phyloP scores from a whole-genome alignment of 2,329 filamentous ascomycete species.

The Xylaria sp. region DNA sequence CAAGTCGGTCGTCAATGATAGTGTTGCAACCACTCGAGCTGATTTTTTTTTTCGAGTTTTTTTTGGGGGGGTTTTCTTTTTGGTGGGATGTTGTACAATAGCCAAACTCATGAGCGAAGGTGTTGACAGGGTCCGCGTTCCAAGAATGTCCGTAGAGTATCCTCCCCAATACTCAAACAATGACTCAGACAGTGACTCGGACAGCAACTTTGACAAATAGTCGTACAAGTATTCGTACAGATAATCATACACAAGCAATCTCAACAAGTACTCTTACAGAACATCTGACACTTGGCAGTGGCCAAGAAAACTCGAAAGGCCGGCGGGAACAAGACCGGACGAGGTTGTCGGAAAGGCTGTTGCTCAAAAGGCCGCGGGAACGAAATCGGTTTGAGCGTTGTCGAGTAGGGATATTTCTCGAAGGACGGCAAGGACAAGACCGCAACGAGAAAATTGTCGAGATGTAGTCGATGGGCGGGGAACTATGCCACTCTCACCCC shows the following conservation, averaged over 20 bases:
- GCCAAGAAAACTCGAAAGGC: slow-evolving; percentile 17
- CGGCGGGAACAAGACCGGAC: slow-evolving; percentile 16
- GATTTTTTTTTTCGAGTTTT: too few species aligned
- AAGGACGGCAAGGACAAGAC: slow-evolving; percentile 10
- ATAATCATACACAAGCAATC: too few species aligned
- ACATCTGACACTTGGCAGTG: not conserved
- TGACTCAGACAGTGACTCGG: not conserved
- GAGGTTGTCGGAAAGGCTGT: slow-evolving; percentile 10
- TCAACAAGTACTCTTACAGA: slow-evolving; percentile 6
- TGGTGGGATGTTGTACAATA: too few species aligned
- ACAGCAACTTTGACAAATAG: slow-evolving; percentile 1
- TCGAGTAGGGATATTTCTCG: slow-evolving; percentile 10
- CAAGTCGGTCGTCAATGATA: not conserved
- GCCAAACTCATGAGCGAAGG: too few species aligned
- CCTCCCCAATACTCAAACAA: slow-evolving; percentile 2
- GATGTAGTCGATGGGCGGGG: slow-evolving; percentile 3
- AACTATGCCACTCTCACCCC: too few species aligned
- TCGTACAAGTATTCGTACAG: slow-evolving; percentile 2
- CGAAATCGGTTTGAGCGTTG: slow-evolving; percentile 17
- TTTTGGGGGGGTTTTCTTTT: too few species aligned
- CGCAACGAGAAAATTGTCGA: slow-evolving; percentile 16
- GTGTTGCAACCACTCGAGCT: not conserved
- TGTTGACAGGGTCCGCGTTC: not conserved
- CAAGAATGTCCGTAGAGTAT: not conserved
- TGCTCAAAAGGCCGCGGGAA: slow-evolving; percentile 18